Evolutionary conservation across 2,329 filamentous ascomycete species (phyloP).

Genomic region (Stachybotrys chlorohalonatus): DNA sequence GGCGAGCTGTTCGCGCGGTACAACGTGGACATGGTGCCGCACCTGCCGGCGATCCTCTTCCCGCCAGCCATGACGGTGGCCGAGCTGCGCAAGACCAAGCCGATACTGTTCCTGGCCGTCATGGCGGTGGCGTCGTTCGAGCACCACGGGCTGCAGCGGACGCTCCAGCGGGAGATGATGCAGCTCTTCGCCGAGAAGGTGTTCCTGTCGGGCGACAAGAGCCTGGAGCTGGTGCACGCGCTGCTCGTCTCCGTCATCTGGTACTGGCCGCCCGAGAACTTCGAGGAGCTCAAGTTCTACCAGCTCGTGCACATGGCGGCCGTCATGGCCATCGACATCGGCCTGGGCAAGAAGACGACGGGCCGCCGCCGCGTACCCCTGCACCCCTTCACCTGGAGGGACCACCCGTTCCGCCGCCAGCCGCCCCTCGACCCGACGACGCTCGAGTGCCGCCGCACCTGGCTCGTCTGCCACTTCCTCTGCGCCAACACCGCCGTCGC

Average conservation of each 20-base stretch:
- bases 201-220: constrained; percentile 69
- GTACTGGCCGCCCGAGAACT: constrained; percentile 77
- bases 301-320: constrained; percentile 75
- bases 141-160: constrained; percentile 45
- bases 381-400: constrained; percentile 23
- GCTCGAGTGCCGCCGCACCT: constrained; percentile 47
- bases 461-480: constrained; percentile 51
- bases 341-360: constrained; percentile 46
- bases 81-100: constrained; percentile 49
- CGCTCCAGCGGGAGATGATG: constrained; percentile 61
- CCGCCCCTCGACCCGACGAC: constrained; percentile 41
- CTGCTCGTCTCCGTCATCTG: constrained; percentile 69
- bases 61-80: constrained; percentile 41
- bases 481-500: constrained; percentile 52
- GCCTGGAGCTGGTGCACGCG: constrained; percentile 72
- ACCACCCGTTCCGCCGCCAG: constrained; percentile 30
- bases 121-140: constrained; percentile 57
- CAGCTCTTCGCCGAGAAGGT: constrained; percentile 65
- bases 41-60: constrained; percentile 56
- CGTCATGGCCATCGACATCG: constrained; percentile 76
- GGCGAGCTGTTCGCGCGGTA: constrained; percentile 48
- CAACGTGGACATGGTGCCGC: constrained; percentile 47
- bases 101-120: constrained; percentile 61
- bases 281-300: constrained; percentile 84
- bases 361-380: constrained; percentile 9